A percentile compares a stretch with the other conserved stretches of the same genome.
Conservation (phyloP, 1,284 basidiomycete species). For the Sporisorium iseilematis-ciliati region DNA sequence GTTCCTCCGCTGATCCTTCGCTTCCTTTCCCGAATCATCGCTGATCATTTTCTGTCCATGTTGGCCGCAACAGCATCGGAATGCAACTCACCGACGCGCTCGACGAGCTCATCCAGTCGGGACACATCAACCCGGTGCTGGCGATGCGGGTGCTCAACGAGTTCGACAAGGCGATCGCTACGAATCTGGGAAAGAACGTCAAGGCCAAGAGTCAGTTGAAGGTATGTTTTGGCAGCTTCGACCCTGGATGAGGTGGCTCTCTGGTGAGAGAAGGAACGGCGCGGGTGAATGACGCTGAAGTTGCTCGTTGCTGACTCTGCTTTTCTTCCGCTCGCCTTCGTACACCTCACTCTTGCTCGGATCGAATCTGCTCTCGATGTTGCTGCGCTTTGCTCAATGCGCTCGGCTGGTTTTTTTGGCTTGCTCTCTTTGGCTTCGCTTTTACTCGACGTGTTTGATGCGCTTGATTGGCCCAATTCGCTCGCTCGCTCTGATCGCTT, state of each 20-base stretch:
- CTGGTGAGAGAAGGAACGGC: neutral
- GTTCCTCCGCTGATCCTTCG: neutral
- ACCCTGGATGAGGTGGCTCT: no score
- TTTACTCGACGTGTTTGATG: no score
- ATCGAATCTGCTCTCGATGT: no score
- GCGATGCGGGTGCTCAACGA: constrained; percentile 90
- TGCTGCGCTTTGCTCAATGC: neutral
- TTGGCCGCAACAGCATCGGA: constrained; percentile 78
- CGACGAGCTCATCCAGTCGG: constrained; percentile 97
- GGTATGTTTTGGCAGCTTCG: constrained; percentile 45
- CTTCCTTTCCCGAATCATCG: neutral
- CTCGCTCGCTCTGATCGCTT: no score
- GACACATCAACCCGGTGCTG: constrained; percentile 94
- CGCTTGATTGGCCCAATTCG: neutral
- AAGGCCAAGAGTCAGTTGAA: constrained; percentile 66
- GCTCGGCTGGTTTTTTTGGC: no score
- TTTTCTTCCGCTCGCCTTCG: neutral
- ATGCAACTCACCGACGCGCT: constrained; percentile 98
- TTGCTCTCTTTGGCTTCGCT: no score
- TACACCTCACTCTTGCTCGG: no score
- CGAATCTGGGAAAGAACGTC: constrained; percentile 64
- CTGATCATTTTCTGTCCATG: neutral
- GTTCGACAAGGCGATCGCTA: constrained; percentile 68
- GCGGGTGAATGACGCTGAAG: no score
- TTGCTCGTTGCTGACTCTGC: neutral